phyloP scores from a whole-genome alignment of 495 filamentous ascomycete genomes.

The Xylaria venustula region DNA sequence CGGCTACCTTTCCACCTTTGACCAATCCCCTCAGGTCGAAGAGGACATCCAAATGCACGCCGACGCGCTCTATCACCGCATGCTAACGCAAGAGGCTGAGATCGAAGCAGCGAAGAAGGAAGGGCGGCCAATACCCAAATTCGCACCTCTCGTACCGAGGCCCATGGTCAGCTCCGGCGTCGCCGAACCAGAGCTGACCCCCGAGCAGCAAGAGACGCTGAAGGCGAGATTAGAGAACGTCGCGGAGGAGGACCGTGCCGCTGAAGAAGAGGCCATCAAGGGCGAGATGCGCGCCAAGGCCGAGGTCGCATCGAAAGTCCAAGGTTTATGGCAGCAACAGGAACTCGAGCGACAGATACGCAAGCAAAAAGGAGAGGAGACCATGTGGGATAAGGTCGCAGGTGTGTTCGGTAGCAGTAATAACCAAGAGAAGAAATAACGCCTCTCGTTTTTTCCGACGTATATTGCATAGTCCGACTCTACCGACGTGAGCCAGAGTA shows the following conservation, averaged over 20 bases:
- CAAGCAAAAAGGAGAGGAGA: slow-evolving; percentile 58
- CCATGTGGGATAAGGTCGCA: slow-evolving; percentile 47
- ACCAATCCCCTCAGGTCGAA: slow-evolving; percentile 65
- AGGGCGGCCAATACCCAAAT: slow-evolving; percentile 50
- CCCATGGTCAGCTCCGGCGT: slow-evolving; percentile 2
- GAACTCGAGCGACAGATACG: slow-evolving; percentile 56
- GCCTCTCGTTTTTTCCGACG: background rate
- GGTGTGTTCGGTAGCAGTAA: slow-evolving; percentile 10
- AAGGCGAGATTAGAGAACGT: slow-evolving; percentile 58
- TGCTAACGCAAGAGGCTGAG: slow-evolving; percentile 72
- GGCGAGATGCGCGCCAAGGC: slow-evolving; percentile 60
- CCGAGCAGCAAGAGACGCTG: slow-evolving; percentile 40
- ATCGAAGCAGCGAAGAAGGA: slow-evolving; percentile 66
- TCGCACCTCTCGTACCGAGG: slow-evolving; percentile 41
- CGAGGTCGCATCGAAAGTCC: slow-evolving; percentile 52
- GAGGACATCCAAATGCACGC: slow-evolving; percentile 96
- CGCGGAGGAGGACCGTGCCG: slow-evolving; percentile 58
- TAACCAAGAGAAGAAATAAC: slow-evolving; percentile 3
- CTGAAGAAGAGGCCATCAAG: slow-evolving; percentile 64
- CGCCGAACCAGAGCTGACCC: slow-evolving; percentile 28
- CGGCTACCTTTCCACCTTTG: slow-evolving; percentile 73
- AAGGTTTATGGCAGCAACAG: slow-evolving; percentile 55
- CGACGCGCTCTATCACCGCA: slow-evolving; percentile 80
- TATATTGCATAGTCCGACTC: background rate
- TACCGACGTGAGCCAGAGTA: background rate